Evolutionary conservation across 164 flowering plant genomes (phyloP).

Genomic region (Magnolia changhungtana): DNA sequence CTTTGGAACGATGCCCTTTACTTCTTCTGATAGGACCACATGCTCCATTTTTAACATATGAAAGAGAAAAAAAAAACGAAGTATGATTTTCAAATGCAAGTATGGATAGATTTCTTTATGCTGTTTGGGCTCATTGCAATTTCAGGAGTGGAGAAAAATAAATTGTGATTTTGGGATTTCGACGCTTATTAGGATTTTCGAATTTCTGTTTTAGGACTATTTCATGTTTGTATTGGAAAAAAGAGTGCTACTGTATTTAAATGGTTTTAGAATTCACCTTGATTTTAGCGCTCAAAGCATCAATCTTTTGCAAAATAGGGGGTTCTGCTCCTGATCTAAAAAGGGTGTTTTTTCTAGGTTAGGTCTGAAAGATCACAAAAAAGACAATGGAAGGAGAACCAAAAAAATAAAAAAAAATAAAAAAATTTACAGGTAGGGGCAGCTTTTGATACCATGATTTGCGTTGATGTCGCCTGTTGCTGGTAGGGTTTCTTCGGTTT

Average conservation of each 20-base stretch:
- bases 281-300: slow-evolving; percentile 36
- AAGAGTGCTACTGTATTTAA: not conserved
- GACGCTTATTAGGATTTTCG: not conserved
- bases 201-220: not conserved
- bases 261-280: slow-evolving; percentile 31
- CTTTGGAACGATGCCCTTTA: slow-evolving; percentile 34
- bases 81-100: not conserved
- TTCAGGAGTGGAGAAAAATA: not conserved
- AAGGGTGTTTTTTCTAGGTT: not conserved
- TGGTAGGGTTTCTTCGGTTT: not conserved
- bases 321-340: slow-evolving; percentile 29
- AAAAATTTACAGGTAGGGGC: not conserved
- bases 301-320: slow-evolving; percentile 44
- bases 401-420: no score
- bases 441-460: not conserved
- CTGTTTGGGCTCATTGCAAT: not conserved
- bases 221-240: not conserved
- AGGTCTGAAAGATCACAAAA: not conserved
- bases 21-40: slow-evolving; percentile 29
- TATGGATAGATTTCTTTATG: not conserved
- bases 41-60: no score
- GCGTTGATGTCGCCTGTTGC: not conserved
- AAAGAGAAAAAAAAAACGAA: not conserved
- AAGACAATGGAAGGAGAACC: not conserved
- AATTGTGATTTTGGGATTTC: no score